Evolutionary conservation across 441 rosid species (phyloP).

Genomic region (Aquilaria agallochum): DNA sequence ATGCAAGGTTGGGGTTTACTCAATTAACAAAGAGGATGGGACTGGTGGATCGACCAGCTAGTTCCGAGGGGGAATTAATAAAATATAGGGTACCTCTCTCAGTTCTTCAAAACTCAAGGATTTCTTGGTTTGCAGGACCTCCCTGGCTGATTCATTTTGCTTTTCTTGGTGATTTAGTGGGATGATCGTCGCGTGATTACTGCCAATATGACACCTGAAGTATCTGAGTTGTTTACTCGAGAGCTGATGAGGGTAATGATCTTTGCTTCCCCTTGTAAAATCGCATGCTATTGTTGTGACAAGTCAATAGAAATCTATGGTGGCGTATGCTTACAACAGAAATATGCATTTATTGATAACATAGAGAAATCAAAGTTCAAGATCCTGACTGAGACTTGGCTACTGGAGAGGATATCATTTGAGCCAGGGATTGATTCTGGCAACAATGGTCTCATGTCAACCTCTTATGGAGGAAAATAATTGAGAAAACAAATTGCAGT

Average conservation of each 20-base stretch:
- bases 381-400: too few relatives aligned
- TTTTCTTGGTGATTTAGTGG: constrained; percentile 57
- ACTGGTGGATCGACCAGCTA: constrained; percentile 67
- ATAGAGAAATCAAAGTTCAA: too few relatives aligned
- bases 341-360: too few relatives aligned
- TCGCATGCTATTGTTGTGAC: neutral
- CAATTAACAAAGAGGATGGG: constrained; percentile 73
- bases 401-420: too few relatives aligned
- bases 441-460: too few relatives aligned
- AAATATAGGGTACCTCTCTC: constrained; percentile 65
- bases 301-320: neutral
- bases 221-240: constrained; percentile 87
- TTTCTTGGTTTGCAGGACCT: neutral
- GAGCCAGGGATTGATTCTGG: too few relatives aligned
- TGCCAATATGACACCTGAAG: constrained; percentile 82
- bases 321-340: too few relatives aligned
- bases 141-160: constrained; percentile 13
- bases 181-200: constrained; percentile 88
- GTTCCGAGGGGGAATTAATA: constrained; percentile 67
- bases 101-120: constrained; percentile 1
- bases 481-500: too few relatives aligned
- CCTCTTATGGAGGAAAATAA: too few relatives aligned
- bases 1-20: constrained; percentile 75
- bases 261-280: constrained; percentile 16
- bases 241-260: constrained; percentile 79